phyloP scores from a whole-genome alignment of 164 flowering plant species.

The Liriodendron chinense region DNA sequence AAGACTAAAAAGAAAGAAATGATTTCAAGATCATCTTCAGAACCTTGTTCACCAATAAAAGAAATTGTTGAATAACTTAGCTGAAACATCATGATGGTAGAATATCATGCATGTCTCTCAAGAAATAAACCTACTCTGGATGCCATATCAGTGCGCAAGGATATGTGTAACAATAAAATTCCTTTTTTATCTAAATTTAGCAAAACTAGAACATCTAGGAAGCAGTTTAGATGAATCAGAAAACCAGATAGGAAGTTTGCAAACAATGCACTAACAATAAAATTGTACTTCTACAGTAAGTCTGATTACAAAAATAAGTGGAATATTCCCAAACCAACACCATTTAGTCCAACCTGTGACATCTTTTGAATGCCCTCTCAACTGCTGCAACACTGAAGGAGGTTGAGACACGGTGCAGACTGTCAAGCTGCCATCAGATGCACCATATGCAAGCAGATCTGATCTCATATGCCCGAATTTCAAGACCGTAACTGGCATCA shows the following conservation, averaged over 20 bases:
- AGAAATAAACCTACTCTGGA: neutral
- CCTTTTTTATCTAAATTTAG: neutral
- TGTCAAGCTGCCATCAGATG: conserved; percentile 95
- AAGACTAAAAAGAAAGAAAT: no score
- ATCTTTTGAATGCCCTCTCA: conserved; percentile 89
- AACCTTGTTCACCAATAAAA: no score
- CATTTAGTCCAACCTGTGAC: conserved; percentile 90
- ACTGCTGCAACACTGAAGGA: conserved; percentile 63
- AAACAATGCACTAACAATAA: neutral
- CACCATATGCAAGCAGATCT: conserved; percentile 96
- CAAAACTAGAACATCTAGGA: neutral
- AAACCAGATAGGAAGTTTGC: neutral
- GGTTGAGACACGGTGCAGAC: conserved; percentile 83
- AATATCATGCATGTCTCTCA: neutral
- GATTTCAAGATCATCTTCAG: no score
- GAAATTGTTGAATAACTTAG: no score
- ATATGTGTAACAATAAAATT: neutral
- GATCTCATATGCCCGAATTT: conserved; percentile 98
- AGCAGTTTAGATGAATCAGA: neutral
- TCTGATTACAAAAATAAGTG: neutral
- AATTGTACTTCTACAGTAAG: neutral
- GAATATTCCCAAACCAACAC: conserved; percentile 38
- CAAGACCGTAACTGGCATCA: conserved; percentile 74
- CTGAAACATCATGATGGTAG: neutral
- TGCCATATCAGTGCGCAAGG: neutral